Evolutionary conservation across 768 basidiomycete species (phyloP).

Genomic region (Macrolepiota dolichaula): DNA sequence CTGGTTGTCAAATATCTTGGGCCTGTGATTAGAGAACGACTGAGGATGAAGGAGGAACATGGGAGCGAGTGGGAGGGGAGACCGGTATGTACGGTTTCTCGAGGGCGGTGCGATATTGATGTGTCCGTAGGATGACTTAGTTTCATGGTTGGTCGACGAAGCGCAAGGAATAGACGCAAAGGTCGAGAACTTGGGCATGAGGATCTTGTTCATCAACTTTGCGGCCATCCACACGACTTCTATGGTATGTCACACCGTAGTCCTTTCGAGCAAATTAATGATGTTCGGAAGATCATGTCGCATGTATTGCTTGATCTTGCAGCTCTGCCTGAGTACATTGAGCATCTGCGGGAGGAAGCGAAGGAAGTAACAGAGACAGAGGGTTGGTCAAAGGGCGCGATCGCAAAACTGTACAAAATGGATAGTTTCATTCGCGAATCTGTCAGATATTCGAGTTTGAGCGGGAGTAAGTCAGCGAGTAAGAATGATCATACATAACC

Average conservation of each 20-base stretch:
- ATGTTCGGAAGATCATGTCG: constrained; percentile 24
- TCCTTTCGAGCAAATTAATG: not conserved
- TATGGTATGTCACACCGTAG: constrained; percentile 22
- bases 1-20: constrained; percentile 19
- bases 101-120: not conserved
- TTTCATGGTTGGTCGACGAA: constrained; percentile 38
- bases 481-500: not conserved
- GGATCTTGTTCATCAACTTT: constrained; percentile 25
- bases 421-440: constrained; percentile 43
- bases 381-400: constrained; percentile 28
- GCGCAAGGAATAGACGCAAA: constrained; percentile 23
- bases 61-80: constrained; percentile 23
- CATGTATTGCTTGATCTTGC: constrained; percentile 32
- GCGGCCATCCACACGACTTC: constrained; percentile 30
- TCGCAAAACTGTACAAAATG: constrained; percentile 35
- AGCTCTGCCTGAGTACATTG: constrained; percentile 25
- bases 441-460: constrained; percentile 2
- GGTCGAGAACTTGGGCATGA: constrained; percentile 21
- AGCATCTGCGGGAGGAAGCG: constrained; percentile 36
- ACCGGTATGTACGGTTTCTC: constrained; percentile 17
- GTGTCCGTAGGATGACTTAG: constrained; percentile 33
- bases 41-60: constrained; percentile 19
- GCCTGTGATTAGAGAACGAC: constrained; percentile 23
- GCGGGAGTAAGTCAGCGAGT: constrained; percentile 6
- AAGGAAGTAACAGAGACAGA: constrained; percentile 26